A percentile compares a stretch with the other conserved stretches of the same genome.
Conservation (phyloP, 2,329 filamentous ascomycete genomes). For the Calonectria ilicicola region DNA sequence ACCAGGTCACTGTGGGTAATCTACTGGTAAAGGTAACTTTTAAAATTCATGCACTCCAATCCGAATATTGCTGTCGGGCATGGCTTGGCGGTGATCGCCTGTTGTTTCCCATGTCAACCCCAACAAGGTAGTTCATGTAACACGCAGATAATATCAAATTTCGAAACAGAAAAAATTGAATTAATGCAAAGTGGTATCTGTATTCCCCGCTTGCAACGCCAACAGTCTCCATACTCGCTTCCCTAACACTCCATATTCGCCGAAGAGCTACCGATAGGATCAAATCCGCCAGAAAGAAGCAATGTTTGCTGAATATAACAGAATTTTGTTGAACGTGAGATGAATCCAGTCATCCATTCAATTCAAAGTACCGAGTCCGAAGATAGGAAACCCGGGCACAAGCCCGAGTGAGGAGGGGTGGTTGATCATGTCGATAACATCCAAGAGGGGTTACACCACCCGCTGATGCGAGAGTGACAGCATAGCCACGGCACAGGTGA, state of each 20-base stretch:
- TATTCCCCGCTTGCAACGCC: neutral
- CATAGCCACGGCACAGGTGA: neutral
- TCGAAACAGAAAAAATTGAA: neutral
- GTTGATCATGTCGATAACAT: neutral
- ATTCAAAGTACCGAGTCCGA: neutral
- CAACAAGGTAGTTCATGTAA: neutral
- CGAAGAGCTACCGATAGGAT: neutral
- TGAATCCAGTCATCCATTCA: neutral
- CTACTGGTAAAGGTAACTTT: neutral
- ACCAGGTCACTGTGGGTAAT: neutral
- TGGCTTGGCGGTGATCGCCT: neutral
- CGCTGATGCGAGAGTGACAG: neutral
- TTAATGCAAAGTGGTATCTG: neutral
- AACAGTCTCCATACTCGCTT: neutral
- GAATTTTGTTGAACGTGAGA: too few relatives aligned
- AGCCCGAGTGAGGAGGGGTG: neutral
- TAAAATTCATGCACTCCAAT: neutral
- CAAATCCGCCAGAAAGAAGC: too few relatives aligned
- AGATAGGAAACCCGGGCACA: neutral
- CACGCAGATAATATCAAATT: neutral
- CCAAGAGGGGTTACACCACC: neutral
- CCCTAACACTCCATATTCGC: neutral
- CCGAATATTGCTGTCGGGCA: neutral
- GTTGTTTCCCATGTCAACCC: neutral
- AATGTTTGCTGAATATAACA: too few relatives aligned